phyloP scores from a whole-genome alignment of 164 flowering plant species.

The Magnolia changhungtana region DNA sequence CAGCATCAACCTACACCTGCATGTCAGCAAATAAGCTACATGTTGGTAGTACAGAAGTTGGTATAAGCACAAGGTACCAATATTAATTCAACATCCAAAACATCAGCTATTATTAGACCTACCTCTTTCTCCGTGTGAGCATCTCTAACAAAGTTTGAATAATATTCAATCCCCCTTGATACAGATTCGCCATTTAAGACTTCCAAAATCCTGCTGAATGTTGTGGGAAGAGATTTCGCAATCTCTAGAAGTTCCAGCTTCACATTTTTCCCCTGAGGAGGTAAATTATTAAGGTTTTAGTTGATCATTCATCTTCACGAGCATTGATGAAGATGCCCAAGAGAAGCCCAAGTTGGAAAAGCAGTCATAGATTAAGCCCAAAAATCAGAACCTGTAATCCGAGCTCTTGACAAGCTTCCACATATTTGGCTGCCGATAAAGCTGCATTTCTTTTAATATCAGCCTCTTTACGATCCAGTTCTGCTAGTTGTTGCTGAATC shows the following conservation, averaged over 20 bases:
- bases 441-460: constrained; percentile 84
- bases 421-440: constrained; percentile 83
- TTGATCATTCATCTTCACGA: neutral
- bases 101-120: constrained; percentile 8
- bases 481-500: constrained; percentile 86
- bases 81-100: neutral
- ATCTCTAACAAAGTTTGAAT: constrained; percentile 77
- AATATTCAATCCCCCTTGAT: constrained; percentile 68
- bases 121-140: constrained; percentile 87
- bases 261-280: constrained; percentile 74
- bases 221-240: constrained; percentile 73
- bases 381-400: constrained; percentile 75
- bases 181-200: constrained; percentile 63
- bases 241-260: constrained; percentile 83
- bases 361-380: constrained; percentile 1
- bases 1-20: neutral
- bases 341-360: constrained; percentile 2
- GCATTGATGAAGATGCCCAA: neutral
- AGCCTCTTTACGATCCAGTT: constrained; percentile 87
- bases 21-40: neutral
- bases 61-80: neutral
- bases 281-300: constrained; percentile 2
- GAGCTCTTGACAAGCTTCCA: constrained; percentile 91
- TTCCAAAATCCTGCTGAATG: constrained; percentile 63
- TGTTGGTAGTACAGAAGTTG: neutral